phyloP scores from a whole-genome alignment of 306 rosid species.

The Luffa acutangula region DNA sequence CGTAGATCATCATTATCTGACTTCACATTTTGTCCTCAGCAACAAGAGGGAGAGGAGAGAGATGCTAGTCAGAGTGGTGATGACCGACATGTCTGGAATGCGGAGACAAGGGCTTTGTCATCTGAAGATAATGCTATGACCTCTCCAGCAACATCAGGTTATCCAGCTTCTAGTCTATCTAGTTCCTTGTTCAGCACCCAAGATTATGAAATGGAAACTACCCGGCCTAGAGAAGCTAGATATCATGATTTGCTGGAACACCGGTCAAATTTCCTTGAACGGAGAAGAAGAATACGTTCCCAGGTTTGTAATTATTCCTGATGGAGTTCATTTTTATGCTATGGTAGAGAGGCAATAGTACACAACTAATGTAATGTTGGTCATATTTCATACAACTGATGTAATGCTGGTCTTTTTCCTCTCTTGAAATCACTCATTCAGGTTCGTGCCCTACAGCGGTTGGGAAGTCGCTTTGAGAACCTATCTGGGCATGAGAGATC shows the following conservation, averaged over 20 bases:
- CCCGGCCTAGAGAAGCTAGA: slow-evolving; percentile 68
- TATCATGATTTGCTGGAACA: slow-evolving; percentile 86
- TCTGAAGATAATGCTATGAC: slow-evolving; percentile 27
- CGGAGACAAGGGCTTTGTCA: slow-evolving; percentile 28
- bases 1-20: slow-evolving; percentile 78
- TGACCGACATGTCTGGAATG: slow-evolving; percentile 30
- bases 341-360: slow-evolving; percentile 1
- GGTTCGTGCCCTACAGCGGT: slow-evolving; percentile 98
- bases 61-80: slow-evolving; percentile 39
- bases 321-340: neutral
- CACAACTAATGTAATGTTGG: neutral
- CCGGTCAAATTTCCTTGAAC: slow-evolving; percentile 86
- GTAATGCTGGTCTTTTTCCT: neutral
- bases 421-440: slow-evolving; percentile 16
- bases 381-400: neutral
- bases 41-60: slow-evolving; percentile 64
- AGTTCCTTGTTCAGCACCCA: slow-evolving; percentile 58
- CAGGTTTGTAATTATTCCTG: slow-evolving; percentile 58
- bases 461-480: slow-evolving; percentile 93
- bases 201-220: slow-evolving; percentile 64
- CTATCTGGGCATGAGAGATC: slow-evolving; percentile 92
- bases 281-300: slow-evolving; percentile 92
- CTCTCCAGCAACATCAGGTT: slow-evolving; percentile 36
- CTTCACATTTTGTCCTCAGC: slow-evolving; percentile 54
- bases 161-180: slow-evolving; percentile 37